Base-by-base conservation (phyloP, 2,329 filamentous ascomycete genomes). In the Claviceps maximensis region DNA sequence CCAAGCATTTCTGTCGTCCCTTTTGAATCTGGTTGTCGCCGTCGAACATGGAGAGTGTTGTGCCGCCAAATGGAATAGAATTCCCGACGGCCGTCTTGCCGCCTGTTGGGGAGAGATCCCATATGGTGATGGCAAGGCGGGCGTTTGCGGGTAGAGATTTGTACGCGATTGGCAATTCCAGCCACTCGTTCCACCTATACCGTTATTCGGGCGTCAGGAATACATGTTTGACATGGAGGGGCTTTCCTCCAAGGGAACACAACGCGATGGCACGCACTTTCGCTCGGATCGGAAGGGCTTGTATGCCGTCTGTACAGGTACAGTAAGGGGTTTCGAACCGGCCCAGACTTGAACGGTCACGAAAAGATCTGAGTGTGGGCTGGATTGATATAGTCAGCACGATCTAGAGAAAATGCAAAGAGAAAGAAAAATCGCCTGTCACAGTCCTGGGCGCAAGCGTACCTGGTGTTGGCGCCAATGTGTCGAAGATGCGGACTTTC, bases 311-410 rank as follows among this genome's bases (percentile, higher is more conserved):
- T 97, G 91, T 12, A 94, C 79, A 0, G 89, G 87, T 1, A 97
- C 87, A 0, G 90, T 94, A 59, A 98, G 73, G 38, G 91, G 89
- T 67, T 98, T 98, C 29, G 90, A 96, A 62, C 94, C 89, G 13
- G 90, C 88, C 86, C 91, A 98, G 62, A 97, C 79, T 68, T 97
- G 93, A 9, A 85, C 86, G 0, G 90, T 96, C 49, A 95, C 84
- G 64, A 91, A 96, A 48, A 98, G 83, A 66, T 98, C 93, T 27
- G 89, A 96, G 65, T 85, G 74, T 0, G 84, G 74, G 67, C 87
- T 89, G 53, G 55, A n/a, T n/a, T n/a, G n/a, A 44, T 51, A 55
- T 63, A 52, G 62, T 64, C 53, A 63, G 67, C 60, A 41, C 19
- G 15, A 7, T 4, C 27, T 33, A 38, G 9, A 29, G n/a, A 44